These are phyloP conservation scores for Sphagnum tenellum DNA, from an alignment of 225 moss, liverwort and hornwort genomes.

Conservation along the genomic window DNA sequence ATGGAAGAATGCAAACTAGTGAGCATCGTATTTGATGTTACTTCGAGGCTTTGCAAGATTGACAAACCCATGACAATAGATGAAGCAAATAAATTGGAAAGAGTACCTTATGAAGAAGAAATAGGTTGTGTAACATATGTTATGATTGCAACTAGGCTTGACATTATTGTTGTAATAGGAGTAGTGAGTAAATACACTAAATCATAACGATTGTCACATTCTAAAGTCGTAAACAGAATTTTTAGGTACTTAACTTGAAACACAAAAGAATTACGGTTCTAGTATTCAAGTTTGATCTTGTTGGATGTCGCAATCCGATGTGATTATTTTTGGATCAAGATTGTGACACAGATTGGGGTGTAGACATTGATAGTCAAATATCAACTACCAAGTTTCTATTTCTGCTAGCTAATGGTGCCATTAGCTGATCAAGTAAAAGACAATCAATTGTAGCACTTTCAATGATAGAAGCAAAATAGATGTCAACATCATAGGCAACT, in stretches of 20 bases:
- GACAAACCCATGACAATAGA: neutral
- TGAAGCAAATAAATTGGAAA: neutral
- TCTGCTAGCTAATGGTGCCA: neutral
- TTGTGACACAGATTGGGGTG: constrained; percentile 4
- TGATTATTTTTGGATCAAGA: neutral
- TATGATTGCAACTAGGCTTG: neutral
- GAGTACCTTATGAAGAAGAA: neutral
- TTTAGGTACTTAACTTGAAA: constrained; percentile 1
- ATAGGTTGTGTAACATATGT: constrained; percentile 1
- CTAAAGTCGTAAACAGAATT: neutral
- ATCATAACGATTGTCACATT: neutral
- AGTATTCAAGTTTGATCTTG: neutral
- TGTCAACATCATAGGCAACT: neutral
- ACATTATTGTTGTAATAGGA: neutral
- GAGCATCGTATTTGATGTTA: neutral
- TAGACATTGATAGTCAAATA: neutral
- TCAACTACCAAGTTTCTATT: neutral
- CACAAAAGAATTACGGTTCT: constrained; percentile 2
- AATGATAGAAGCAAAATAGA: neutral
- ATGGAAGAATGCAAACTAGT: constrained; percentile 1
- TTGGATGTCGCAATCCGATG: neutral
- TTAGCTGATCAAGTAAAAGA: neutral
- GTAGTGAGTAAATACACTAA: neutral
- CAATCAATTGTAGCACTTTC: neutral
- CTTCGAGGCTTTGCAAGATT: neutral